phyloP scores from a whole-genome alignment of 2,329 filamentous ascomycete genomes.

The Talaromyces sp. region DNA sequence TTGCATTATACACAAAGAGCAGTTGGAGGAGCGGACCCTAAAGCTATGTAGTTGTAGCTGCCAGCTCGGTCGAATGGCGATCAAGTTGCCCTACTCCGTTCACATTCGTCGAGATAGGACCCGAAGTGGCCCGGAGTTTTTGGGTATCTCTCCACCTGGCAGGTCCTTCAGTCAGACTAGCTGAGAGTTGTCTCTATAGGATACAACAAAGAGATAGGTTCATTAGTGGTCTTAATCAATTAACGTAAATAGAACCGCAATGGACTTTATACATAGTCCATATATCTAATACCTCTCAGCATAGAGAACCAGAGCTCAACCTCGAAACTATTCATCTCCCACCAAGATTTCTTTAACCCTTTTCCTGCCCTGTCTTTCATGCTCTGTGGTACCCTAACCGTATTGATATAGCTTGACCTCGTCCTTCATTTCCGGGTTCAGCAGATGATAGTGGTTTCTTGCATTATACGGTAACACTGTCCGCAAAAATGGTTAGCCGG shows the following conservation, averaged over 20 bases:
- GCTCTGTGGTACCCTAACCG: not conserved
- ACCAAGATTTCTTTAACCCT: not conserved
- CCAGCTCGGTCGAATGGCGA: not conserved
- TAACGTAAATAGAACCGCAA: not conserved
- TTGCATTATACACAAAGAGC: not conserved
- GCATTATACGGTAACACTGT: constrained; percentile 20
- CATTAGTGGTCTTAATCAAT: not conserved
- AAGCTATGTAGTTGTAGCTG: not conserved
- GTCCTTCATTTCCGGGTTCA: not conserved
- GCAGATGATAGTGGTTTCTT: not conserved
- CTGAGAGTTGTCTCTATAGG: not conserved
- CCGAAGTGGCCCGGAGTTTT: not conserved
- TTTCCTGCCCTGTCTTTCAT: no score
- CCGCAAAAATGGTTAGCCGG: constrained; percentile 33
- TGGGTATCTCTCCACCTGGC: not conserved
- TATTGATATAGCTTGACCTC: not conserved
- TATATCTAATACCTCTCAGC: not conserved
- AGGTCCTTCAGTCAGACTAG: not conserved
- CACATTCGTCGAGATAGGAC: constrained; percentile 1
- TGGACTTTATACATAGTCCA: not conserved
- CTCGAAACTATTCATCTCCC: not conserved
- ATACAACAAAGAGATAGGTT: not conserved
- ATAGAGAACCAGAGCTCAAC: not conserved
- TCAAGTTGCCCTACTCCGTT: not conserved
- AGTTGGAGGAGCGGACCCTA: not conserved